Evolutionary conservation across 139 green algal genomes (phyloP), one percentile per base, ranked within the genome.

Genomic region (Volvox africanus): DNA sequence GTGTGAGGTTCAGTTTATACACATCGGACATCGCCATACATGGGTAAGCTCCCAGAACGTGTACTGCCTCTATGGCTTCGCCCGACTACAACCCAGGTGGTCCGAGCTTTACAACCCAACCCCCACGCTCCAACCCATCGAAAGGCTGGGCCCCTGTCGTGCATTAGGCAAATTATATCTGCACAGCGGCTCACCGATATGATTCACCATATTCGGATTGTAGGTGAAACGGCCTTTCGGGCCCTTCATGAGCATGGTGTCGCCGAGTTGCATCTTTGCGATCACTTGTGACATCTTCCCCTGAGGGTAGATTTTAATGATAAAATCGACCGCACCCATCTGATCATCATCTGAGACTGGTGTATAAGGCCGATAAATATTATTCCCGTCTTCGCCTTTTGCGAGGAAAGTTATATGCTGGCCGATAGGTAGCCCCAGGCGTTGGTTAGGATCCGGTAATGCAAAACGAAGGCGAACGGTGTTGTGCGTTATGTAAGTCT

Each of bases 281-380:
- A 99, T 61, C 19, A 95, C 92, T 93, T 99, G 97, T 3, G 97
- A 97, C 97, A 99, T 99, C 81, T 97, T 96, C 81, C 97, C 97
- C 55, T 92, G 88, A 21, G 81, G 94, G 90, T 99, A 99, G 1
- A 99, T 75, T 93, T 99, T 99, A 92, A 99, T 97, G 61, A 99
- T 95, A 80, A 99, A 98, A 30, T 98, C 96, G 0, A 99, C 96
- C 21, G 81, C 78, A 11, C 97, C 96, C 2, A 93, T 88, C 61
- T 77, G 77, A 36, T 93, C 84, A 30, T 96, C 94, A 61, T 96
- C 95, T 0, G 96, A 96, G 6, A 96, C 92, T 18, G 97, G 97
- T 0, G 97, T 99, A 93, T 98, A 99, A 0, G 97, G 93, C 32
- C 96, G 87, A 89, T 96, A 94, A 13, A 98, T 92, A 24, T 97